Evolutionary conservation across 2,329 filamentous ascomycete genomes (phyloP), one percentile per base, ranked within the genome.

Genomic region (Akanthomyces lecanii): DNA sequence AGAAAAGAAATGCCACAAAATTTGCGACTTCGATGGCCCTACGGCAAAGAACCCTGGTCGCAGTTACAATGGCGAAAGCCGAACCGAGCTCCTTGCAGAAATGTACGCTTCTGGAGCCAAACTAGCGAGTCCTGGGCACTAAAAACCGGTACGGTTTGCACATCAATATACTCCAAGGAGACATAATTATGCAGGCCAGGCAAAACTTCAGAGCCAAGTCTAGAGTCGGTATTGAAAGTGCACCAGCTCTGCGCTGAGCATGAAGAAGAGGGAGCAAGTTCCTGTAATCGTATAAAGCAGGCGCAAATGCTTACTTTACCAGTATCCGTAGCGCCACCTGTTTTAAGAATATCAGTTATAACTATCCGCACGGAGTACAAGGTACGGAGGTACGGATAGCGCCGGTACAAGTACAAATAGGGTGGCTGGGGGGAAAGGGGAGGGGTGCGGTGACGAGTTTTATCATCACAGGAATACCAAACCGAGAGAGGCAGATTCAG

Each of bases 21-120:
- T 5, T 36, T 36, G 33, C 8, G 8, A 11, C 5, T 4, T 16
- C 14, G 12, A 40, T 40, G 38, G 38, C 38, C 14, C 16, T 40
- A 5, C 38, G 47, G 14, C 47, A 8, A 47, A 2, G 44, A 51
- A 51, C 48, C 48, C 25, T 33, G 38, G n/a, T 28, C 38, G 36
- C 23, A 40, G 36, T 44, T 28, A 23, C 53, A 55, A 14, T 55
- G 38, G 53, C 53, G 53, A 55, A 55, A 44, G 38, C 53, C 53
- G 53, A 44, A 55, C 23, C 40, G 23, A 12, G 16, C 53, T 55
- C 38, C 53, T 21, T 55, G 53, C 53, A 44, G 21, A 30, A 55
- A 36, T 36, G 33, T 7, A 36, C 33, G 33, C 7, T 36, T 36
- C 33, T 36, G 33, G 33, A 11, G 33, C 10, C 33, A 36, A 36